A percentile compares a stretch with the other conserved stretches of the same genome.
phyloP scores from a whole-genome alignment of 192 early-diverging fungal genomes.

The Backusella psychrophila region DNA sequence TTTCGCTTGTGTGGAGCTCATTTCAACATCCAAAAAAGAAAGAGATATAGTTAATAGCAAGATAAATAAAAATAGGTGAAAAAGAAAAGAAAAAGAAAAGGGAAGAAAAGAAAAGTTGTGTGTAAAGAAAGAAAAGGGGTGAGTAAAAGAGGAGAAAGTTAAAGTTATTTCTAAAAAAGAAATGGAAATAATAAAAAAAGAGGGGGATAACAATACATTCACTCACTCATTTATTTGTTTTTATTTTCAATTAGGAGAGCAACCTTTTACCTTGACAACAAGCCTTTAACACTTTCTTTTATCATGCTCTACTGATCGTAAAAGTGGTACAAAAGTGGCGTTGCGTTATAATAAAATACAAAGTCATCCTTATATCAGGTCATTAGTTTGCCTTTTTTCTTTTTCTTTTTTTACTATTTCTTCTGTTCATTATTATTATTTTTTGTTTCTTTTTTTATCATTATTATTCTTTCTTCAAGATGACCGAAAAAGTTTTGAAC shows the following conservation, averaged over 20 bases:
- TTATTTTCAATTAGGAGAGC: background rate
- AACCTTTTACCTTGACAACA: background rate
- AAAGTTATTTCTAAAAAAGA: background rate
- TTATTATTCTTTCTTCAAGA: background rate
- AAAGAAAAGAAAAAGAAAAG: background rate
- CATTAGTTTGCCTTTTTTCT: background rate
- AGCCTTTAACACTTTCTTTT: background rate
- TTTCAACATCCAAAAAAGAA: background rate
- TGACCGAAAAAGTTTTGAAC: slow-evolving; percentile 18
- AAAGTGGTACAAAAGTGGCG: background rate
- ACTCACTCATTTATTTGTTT: background rate
- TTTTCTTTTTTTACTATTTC: background rate
- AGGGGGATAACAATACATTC: background rate
- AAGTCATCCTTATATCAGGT: background rate
- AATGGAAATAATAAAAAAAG: background rate
- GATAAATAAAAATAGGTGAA: background rate
- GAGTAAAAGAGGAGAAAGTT: background rate
- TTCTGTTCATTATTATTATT: background rate
- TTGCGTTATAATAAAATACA: background rate
- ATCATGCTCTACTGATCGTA: background rate
- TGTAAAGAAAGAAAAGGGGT: background rate
- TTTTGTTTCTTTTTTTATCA: background rate
- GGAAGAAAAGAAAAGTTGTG: background rate
- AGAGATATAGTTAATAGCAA: background rate
- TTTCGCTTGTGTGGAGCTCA: slow-evolving; percentile 2